phyloP scores from a whole-genome alignment of 352 stramenopile genomes.

The Phytophthora idaei region DNA sequence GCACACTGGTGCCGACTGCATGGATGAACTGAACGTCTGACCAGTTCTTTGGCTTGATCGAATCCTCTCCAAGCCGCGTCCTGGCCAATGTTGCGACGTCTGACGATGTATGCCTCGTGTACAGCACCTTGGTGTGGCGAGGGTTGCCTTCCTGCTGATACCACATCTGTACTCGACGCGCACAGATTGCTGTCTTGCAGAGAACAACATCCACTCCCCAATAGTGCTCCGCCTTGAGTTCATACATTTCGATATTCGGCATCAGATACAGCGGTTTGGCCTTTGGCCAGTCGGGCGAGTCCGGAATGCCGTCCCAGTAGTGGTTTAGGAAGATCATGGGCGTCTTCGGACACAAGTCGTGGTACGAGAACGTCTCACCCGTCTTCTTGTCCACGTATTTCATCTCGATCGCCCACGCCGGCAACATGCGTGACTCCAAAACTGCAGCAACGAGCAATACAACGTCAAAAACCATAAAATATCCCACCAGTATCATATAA shows the following conservation, averaged over 20 bases:
- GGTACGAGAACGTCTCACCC: slow-evolving; percentile 49
- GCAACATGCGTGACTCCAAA: slow-evolving; percentile 49
- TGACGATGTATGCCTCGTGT: slow-evolving; percentile 64
- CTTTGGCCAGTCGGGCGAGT: slow-evolving; percentile 34
- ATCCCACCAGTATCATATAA: not conserved
- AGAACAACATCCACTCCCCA: slow-evolving; percentile 58
- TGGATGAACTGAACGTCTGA: slow-evolving; percentile 52
- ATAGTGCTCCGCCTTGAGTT: slow-evolving; percentile 56
- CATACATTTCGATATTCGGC: slow-evolving; percentile 64
- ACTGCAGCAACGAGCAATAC: slow-evolving; percentile 20
- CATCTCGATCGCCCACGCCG: slow-evolving; percentile 48
- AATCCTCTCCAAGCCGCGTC: slow-evolving; percentile 29
- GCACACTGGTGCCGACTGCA: slow-evolving; percentile 53
- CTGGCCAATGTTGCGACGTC: slow-evolving; percentile 51
- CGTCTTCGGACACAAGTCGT: slow-evolving; percentile 54
- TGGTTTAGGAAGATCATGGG: slow-evolving; percentile 56
- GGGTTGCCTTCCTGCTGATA: slow-evolving; percentile 64
- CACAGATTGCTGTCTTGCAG: slow-evolving; percentile 63
- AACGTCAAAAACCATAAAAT: not conserved
- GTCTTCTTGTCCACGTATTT: slow-evolving; percentile 48
- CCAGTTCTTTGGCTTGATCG: slow-evolving; percentile 53
- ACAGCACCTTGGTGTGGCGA: slow-evolving; percentile 51
- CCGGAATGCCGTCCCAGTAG: slow-evolving; percentile 50
- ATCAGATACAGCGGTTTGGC: slow-evolving; percentile 47
- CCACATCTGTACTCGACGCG: slow-evolving; percentile 48